Percentiles rank a stretch among this genome's conserved stretches.
Evolutionary conservation across 352 stramenopile genomes (phyloP).

Genomic region (Phytophthora tentaculata): DNA sequence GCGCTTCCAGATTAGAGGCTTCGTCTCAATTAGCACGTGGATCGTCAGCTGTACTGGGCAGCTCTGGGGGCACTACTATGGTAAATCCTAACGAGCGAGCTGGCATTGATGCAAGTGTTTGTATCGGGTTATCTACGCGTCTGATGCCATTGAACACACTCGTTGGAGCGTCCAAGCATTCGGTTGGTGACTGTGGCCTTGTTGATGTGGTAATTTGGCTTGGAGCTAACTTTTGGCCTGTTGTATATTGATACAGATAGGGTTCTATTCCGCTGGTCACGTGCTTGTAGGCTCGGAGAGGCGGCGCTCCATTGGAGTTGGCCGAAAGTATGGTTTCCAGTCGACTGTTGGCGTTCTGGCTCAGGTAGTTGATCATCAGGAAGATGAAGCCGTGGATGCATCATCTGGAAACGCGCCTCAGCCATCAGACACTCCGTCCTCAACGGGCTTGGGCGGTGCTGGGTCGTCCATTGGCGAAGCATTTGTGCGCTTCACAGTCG

Average conservation of each 20-base stretch:
- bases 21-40: slow-evolving; percentile 17
- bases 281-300: slow-evolving; percentile 72
- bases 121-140: slow-evolving; percentile 79
- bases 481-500: slow-evolving; percentile 76
- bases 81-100: slow-evolving; percentile 18
- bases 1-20: slow-evolving; percentile 20
- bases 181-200: slow-evolving; percentile 45
- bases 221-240: slow-evolving; percentile 14
- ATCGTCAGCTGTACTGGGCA: slow-evolving; percentile 8
- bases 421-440: slow-evolving; percentile 18
- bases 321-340: slow-evolving; percentile 59
- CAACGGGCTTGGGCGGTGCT: slow-evolving; percentile 15
- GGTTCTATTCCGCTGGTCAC: slow-evolving; percentile 83
- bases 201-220: background rate
- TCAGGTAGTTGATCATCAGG: slow-evolving; percentile 53
- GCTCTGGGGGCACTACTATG: background rate
- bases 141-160: slow-evolving; percentile 83
- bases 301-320: slow-evolving; percentile 61
- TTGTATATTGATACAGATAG: slow-evolving; percentile 53
- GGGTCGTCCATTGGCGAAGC: slow-evolving; percentile 40
- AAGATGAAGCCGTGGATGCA: slow-evolving; percentile 15
- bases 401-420: slow-evolving; percentile 9
- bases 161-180: slow-evolving; percentile 79
- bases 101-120: slow-evolving; percentile 70
- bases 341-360: slow-evolving; percentile 82